Base-by-base conservation (phyloP, 768 basidiomycete species). In the Neoboletus subvelutipes region DNA sequence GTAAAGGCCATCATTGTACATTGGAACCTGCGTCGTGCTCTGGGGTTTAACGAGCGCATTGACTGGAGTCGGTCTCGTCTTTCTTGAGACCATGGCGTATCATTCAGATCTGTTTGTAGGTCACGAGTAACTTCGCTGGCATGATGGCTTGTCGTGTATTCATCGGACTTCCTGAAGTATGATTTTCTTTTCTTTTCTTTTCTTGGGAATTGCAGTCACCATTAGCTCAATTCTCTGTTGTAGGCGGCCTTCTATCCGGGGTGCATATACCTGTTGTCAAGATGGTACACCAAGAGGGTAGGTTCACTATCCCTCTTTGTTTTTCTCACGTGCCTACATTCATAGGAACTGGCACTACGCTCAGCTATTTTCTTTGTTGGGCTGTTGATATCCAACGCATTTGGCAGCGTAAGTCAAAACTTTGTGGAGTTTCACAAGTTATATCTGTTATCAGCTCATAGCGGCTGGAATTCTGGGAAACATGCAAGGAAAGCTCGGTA, bases 391-490 rank as follows among this genome's bases (percentile, higher is more conserved):
- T 84, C 85, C 5, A 85, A 86, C 64, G 86, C 87, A 6, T 86
- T 88, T 61, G 85, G 87, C 45, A 76, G 80, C 45, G 85, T 86
- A 54, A 64, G 82, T 65, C 15, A n/a, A 5, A 15, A 48, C 26
- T 49, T 24, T 24, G 18, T 2, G 17, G 5, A 15, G 31, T 7
- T 20, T 42, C 8, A 29, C 17, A 26, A 20, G 1, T 33, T 33
- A 45, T 45, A 31, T 26, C 10, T 13, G 12, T 28, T 26, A 20
- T 20, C 57, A 87, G 83, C 67, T 89, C 8, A 81, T 90, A 64
- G 90, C 87, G 17, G 88, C 88, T n/a, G 88, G 86, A 12, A 86
- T 90, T 52, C 76, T 92, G 17, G 73, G 77, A 1, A 78, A 77
- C 42, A 86, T 90, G 87, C 80, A 91, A 58, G 87, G 86, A 1